Evolutionary conservation across 805 yeast genomes (phyloP).

Genomic region (Wickerhamiella azyma): DNA sequence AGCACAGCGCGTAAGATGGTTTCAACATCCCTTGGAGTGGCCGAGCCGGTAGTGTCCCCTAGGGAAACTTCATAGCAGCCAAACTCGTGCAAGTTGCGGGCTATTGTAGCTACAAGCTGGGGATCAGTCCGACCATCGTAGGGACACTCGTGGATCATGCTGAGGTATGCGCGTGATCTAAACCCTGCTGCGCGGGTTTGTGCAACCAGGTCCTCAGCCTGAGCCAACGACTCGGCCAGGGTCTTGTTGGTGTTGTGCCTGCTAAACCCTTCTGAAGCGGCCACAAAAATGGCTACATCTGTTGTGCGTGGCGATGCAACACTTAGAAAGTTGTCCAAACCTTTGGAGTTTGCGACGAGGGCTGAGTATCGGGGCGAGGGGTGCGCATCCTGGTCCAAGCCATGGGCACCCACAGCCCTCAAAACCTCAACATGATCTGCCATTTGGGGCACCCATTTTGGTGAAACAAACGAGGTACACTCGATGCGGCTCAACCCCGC

Average conservation of each 20-base stretch:
- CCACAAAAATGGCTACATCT: constrained; percentile 24
- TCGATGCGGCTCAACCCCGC: constrained; percentile 21
- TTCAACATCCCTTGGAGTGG: constrained; percentile 21
- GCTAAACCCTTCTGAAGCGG: constrained; percentile 24
- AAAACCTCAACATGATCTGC: constrained; percentile 20
- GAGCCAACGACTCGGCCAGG: constrained; percentile 17
- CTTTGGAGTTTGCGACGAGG: constrained; percentile 23
- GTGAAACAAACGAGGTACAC: constrained; percentile 24
- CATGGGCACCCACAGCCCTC: too few species aligned
- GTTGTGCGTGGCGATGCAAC: constrained; percentile 15
- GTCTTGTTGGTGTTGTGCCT: constrained; percentile 22
- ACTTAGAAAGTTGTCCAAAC: constrained; percentile 19
- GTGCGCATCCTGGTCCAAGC: too few species aligned
- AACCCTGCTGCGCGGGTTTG: constrained; percentile 17
- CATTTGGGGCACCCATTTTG: constrained; percentile 28
- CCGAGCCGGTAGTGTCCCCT: constrained; percentile 26
- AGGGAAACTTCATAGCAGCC: constrained; percentile 26
- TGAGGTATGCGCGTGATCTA: constrained; percentile 22
- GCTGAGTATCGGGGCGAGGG: too few species aligned
- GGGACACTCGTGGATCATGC: constrained; percentile 25
- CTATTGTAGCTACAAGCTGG: constrained; percentile 19
- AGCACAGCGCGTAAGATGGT: constrained; percentile 20
- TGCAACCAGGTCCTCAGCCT: constrained; percentile 16
- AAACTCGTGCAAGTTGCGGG: constrained; percentile 19
- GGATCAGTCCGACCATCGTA: constrained; percentile 24